Conservation (phyloP, 805 yeast species). For the Kluyveromyces starmeri region DNA sequence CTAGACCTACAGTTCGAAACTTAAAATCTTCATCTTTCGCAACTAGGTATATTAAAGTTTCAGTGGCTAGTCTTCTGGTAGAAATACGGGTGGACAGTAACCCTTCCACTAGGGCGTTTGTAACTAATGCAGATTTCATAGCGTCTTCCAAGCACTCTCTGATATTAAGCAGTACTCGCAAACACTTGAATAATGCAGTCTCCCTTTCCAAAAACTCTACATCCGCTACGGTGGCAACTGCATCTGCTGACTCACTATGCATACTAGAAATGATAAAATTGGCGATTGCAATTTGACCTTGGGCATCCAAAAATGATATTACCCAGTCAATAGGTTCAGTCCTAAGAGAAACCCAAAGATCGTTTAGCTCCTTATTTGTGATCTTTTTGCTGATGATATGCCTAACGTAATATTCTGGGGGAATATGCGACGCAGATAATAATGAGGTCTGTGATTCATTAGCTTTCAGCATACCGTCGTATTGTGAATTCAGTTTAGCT, state of each 20-base stretch:
- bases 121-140: constrained; percentile 34
- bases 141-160: constrained; percentile 54
- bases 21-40: constrained; percentile 3
- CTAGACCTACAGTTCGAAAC: not conserved
- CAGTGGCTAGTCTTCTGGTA: constrained; percentile 75
- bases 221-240: constrained; percentile 20
- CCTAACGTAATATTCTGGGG: constrained; percentile 72
- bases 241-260: constrained; percentile 21
- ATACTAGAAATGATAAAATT: constrained; percentile 48
- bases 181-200: constrained; percentile 63
- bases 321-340: constrained; percentile 89
- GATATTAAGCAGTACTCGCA: constrained; percentile 63
- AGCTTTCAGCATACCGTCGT: constrained; percentile 5
- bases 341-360: constrained; percentile 83
- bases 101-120: constrained; percentile 62
- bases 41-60: constrained; percentile 52
- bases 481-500: constrained; percentile 4
- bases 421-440: constrained; percentile 28
- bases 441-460: constrained; percentile 19
- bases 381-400: constrained; percentile 63
- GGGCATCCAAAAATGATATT: constrained; percentile 59
- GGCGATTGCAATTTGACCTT: constrained; percentile 74
- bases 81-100: constrained; percentile 64
- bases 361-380: constrained; percentile 61
- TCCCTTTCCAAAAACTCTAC: constrained; percentile 58